Base-by-base conservation (phyloP, 768 basidiomycete species). In the Mycena galericulata region DNA sequence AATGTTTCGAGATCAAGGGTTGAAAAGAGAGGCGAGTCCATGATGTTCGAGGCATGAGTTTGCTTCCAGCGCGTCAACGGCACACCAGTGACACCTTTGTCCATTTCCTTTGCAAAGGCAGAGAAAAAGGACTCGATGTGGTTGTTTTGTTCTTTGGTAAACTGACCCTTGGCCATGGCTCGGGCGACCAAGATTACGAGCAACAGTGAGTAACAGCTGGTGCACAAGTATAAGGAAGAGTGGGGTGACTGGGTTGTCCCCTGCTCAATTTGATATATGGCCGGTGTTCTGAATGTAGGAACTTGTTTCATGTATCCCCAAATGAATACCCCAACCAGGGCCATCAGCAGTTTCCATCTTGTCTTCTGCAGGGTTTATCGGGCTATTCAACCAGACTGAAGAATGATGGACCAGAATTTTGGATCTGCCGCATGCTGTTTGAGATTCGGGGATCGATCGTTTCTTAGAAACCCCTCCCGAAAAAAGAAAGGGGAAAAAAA, bases 1-100 rank as follows among this genome's bases (percentile, higher is more conserved):
- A 41, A 41, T 22, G 26, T 56, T 4, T 40, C 38, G 24, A 56
- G 36, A n/a, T 56, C 55, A 6, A 56, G 38, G 14, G 22, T 56
- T 15, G 17, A 24, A 26, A 56, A 56, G 18, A 56, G 38, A 67
- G 29, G 65, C 70, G 54, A 54, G 51, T 54, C 51, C 24, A 56
- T 7, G 24, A 56, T 56, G 18, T 56, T 56, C 32, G 55, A 56
- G 8, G 55, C 55, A 4, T 40, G n/a, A 20, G 55, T 56, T 56
- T 56, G 55, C 55, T 56, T 56, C 55, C 55, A 56, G 14, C 55
- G 40, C n/a, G 55, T 56, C 55, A 56, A 56, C 24, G 4, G 10
- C 24, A 26, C 38, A 6, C 55, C 55, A 27, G 36, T 29, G 14
- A 56, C 55, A 26, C 55, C 55, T 12, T 56, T 40, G 38, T 56